Evolutionary conservation across 306 rosid species (phyloP).

Genomic region (Dalbergia cultrata): DNA sequence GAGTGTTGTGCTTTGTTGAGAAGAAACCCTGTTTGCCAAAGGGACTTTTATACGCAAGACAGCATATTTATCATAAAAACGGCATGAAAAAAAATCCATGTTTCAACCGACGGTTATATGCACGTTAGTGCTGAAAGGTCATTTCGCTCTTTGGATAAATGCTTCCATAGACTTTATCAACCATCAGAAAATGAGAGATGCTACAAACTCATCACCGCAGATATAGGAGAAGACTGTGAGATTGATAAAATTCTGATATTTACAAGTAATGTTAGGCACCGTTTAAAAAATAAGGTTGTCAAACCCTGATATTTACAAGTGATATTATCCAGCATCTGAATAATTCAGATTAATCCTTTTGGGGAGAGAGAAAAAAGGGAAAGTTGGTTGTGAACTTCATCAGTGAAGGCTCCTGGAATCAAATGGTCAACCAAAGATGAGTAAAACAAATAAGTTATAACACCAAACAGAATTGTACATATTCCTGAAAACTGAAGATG

Average conservation of each 20-base stretch:
- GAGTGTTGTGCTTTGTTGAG: too few species aligned
- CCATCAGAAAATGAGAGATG: not conserved
- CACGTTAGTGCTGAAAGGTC: not conserved
- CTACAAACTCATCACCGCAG: too few species aligned
- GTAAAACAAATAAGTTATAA: not conserved
- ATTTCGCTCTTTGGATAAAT: not conserved
- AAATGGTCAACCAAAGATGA: constrained; percentile 28
- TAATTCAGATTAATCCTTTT: not conserved
- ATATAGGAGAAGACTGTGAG: not conserved
- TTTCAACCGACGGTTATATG: not conserved
- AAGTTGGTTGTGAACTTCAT: constrained; percentile 43
- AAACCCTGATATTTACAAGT: constrained; percentile 32
- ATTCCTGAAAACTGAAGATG: not conserved
- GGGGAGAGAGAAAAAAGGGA: not conserved
- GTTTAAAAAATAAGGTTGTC: not conserved
- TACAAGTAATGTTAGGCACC: constrained; percentile 7
- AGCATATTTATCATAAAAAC: not conserved
- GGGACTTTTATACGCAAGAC: too few species aligned
- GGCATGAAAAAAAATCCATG: not conserved
- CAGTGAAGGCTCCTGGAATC: constrained; percentile 59
- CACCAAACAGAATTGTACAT: constrained; percentile 4
- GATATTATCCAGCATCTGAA: not conserved
- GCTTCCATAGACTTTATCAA: not conserved
- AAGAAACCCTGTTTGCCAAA: too few species aligned
- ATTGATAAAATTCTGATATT: constrained; percentile 1